phyloP scores from a whole-genome alignment of 2,329 filamentous ascomycete species.

The Cladobotryum protrusum region DNA sequence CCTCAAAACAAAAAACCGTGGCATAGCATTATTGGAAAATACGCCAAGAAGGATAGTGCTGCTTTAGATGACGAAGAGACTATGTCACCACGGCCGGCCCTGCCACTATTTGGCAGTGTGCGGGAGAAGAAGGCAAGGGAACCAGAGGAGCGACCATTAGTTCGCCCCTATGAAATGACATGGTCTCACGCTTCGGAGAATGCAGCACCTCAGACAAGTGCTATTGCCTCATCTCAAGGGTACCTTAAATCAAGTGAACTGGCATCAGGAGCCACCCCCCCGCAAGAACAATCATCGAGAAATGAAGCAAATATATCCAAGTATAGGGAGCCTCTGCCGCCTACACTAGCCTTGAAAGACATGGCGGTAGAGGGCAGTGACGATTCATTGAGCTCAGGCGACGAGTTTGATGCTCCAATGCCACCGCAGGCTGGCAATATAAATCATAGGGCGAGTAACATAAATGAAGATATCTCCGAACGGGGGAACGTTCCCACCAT shows the following conservation, averaged over 20 bases:
- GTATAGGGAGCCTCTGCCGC: constrained; percentile 60
- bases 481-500: constrained; percentile 34
- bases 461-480: too few relatives aligned
- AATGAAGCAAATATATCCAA: constrained; percentile 51
- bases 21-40: constrained; percentile 43
- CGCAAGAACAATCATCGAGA: constrained; percentile 47
- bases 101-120: constrained; percentile 71
- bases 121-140: constrained; percentile 54
- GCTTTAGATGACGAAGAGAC: constrained; percentile 55
- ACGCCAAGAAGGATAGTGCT: constrained; percentile 44
- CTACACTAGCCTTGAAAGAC: constrained; percentile 64
- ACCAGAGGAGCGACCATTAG: constrained; percentile 49
- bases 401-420: constrained; percentile 17
- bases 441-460: too few relatives aligned
- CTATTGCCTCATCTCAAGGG: constrained; percentile 13
- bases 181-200: too few relatives aligned
- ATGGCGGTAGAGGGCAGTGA: constrained; percentile 59
- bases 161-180: constrained; percentile 42
- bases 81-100: constrained; percentile 67
- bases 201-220: constrained; percentile 19
- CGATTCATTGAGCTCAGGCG: constrained; percentile 31
- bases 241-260: constrained; percentile 55
- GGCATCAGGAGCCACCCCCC: constrained; percentile 48
- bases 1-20: constrained; percentile 40
- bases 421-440: too few relatives aligned